These are phyloP conservation scores for Inga laurina DNA, from an alignment of 306 rosid species.

Conservation along the genomic window DNA sequence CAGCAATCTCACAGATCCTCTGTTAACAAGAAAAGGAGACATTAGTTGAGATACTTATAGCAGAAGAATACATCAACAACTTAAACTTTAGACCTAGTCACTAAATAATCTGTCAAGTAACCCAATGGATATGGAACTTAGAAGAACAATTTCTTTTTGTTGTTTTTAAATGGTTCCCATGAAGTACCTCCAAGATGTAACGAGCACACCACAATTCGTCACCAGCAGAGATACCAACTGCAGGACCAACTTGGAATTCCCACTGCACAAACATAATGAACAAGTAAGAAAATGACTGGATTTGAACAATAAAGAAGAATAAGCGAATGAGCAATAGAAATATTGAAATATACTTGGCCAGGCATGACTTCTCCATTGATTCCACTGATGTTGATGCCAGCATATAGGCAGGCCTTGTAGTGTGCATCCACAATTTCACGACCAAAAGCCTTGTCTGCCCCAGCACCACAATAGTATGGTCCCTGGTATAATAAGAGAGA, in stretches of 20 bases:
- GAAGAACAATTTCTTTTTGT: not conserved
- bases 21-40: conserved; percentile 30
- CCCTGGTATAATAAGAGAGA: conserved; percentile 50
- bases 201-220: conserved; percentile 93
- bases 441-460: conserved; percentile 89
- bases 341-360: conserved; percentile 58
- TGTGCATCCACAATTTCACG: conserved; percentile 85
- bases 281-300: not conserved
- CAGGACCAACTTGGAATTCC: conserved; percentile 98
- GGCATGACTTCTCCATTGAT: conserved; percentile 98
- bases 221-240: conserved; percentile 79
- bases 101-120: not conserved
- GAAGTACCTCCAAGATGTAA: conserved; percentile 72
- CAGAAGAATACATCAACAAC: not conserved
- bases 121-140: not conserved
- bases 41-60: not conserved
- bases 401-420: conserved; percentile 88
- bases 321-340: not conserved
- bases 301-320: not conserved
- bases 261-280: conserved; percentile 46
- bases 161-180: not conserved
- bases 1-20: conserved; percentile 92
- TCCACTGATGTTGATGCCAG: conserved; percentile 88
- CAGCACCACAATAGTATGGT: conserved; percentile 82
- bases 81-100: not conserved